Percentiles rank a stretch among this genome's conserved stretches.
These are phyloP conservation scores for Verbena officinalis DNA, from an alignment of 257 asterid species.

Conservation along the genomic window DNA sequence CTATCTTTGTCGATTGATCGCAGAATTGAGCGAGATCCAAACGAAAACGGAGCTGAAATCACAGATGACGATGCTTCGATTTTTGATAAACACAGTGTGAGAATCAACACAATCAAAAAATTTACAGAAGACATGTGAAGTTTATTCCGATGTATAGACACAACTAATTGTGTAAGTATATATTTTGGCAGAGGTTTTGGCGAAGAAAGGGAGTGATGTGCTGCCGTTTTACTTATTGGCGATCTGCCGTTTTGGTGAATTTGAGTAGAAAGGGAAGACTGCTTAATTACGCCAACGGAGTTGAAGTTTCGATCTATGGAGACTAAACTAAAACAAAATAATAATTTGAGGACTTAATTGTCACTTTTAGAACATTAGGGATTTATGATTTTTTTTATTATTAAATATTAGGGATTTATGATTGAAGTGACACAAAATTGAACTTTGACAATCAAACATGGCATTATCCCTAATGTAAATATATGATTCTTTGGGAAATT, in stretches of 20 bases:
- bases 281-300: background rate
- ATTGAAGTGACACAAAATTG: no score
- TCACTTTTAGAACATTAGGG: no score
- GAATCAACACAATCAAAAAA: background rate
- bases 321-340: no score
- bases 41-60: constrained; percentile 17
- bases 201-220: no score
- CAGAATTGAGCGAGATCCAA: constrained; percentile 58
- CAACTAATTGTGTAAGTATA: background rate
- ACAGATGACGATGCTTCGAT: constrained; percentile 9
- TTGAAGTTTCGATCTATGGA: background rate
- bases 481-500: no score
- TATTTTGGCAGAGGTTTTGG: constrained; percentile 5
- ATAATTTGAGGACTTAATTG: no score
- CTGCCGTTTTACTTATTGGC: constrained; percentile 10
- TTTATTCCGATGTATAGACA: background rate
- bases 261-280: constrained; percentile 1
- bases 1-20: constrained; percentile 41
- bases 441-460: no score
- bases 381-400: no score
- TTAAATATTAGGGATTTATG: no score
- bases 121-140: constrained; percentile 6
- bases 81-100: background rate
- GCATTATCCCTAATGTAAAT: no score
- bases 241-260: constrained; percentile 13